phyloP scores from a whole-genome alignment of 2,329 filamentous ascomycete genomes.

The Periconia sp. region DNA sequence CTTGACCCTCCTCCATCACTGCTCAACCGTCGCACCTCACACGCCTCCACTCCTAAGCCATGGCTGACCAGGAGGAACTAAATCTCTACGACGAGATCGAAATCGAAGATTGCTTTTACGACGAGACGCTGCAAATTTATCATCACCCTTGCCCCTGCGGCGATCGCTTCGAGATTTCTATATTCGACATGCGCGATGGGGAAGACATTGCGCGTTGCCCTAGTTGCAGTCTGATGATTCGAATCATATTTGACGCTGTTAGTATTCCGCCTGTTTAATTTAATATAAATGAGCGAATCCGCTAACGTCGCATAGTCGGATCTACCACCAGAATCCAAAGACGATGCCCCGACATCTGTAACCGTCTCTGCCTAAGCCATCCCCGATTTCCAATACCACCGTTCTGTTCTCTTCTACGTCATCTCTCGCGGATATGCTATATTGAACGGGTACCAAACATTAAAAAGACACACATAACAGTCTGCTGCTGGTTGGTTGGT shows the following conservation, averaged over 20 bases:
- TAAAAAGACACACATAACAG: not conserved
- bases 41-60: slow-evolving; percentile 7
- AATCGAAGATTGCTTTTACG: slow-evolving; percentile 92
- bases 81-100: slow-evolving; percentile 97
- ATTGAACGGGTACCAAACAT: slow-evolving; percentile 1
- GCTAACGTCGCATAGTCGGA: slow-evolving; percentile 28
- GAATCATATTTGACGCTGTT: slow-evolving; percentile 88
- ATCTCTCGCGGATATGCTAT: not conserved
- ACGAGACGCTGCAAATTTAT: slow-evolving; percentile 89
- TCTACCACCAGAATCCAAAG: slow-evolving; percentile 28
- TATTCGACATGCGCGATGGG: slow-evolving; percentile 82
- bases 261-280: slow-evolving; percentile 29
- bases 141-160: slow-evolving; percentile 97
- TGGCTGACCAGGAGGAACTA: slow-evolving; percentile 37
- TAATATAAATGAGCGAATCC: not conserved
- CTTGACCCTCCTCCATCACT: not conserved
- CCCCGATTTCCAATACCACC: not conserved
- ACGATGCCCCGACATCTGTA: slow-evolving; percentile 22
- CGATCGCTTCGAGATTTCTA: slow-evolving; percentile 89
- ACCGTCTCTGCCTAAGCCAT: slow-evolving; percentile 26
- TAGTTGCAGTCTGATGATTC: slow-evolving; percentile 95
- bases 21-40: not conserved
- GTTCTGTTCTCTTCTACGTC: too few relatives aligned
- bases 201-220: slow-evolving; percentile 96
- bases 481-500: too few relatives aligned